Conservation (phyloP, 148 eudicot genomes). For the Rhododendron kiyosumense region DNA sequence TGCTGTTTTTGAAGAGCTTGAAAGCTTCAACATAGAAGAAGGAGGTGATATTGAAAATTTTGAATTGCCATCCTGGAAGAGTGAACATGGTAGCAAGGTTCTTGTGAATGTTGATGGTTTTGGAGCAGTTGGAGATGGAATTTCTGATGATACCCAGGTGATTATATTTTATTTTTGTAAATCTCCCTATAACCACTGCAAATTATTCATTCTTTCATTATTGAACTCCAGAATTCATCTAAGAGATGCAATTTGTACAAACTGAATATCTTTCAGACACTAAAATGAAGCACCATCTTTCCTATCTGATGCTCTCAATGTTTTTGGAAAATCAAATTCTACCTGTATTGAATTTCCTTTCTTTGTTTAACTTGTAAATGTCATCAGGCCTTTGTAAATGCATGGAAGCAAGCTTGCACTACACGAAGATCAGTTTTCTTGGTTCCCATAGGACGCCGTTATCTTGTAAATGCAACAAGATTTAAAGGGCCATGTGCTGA, state of each 20-base stretch:
- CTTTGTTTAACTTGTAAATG: slow-evolving; percentile 1
- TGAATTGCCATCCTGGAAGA: slow-evolving; percentile 40
- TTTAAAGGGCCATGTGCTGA: slow-evolving; percentile 82
- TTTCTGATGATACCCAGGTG: slow-evolving; percentile 88
- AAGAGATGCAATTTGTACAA: neutral
- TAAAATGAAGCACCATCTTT: neutral
- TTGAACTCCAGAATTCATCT: neutral
- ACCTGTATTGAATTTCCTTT: neutral
- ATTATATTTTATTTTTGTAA: neutral
- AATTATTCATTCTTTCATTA: neutral
- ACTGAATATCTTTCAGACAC: neutral
- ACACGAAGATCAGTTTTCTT: slow-evolving; percentile 58
- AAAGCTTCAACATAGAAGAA: slow-evolving; percentile 49
- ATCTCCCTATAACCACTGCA: neutral
- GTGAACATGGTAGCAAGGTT: slow-evolving; percentile 42
- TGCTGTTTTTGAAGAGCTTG: slow-evolving; percentile 34
- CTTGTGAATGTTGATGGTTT: slow-evolving; percentile 82
- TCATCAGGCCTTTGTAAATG: slow-evolving; percentile 65
- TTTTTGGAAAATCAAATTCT: neutral
- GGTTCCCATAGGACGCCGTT: slow-evolving; percentile 67
- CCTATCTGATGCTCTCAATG: neutral
- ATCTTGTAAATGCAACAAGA: slow-evolving; percentile 80
- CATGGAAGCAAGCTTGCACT: slow-evolving; percentile 88
- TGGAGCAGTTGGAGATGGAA: slow-evolving; percentile 89
- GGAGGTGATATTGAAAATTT: slow-evolving; percentile 33